These are phyloP conservation scores for Xylariaceae sp. DNA, from an alignment of 2,329 filamentous ascomycete species.

Conservation along the genomic window DNA sequence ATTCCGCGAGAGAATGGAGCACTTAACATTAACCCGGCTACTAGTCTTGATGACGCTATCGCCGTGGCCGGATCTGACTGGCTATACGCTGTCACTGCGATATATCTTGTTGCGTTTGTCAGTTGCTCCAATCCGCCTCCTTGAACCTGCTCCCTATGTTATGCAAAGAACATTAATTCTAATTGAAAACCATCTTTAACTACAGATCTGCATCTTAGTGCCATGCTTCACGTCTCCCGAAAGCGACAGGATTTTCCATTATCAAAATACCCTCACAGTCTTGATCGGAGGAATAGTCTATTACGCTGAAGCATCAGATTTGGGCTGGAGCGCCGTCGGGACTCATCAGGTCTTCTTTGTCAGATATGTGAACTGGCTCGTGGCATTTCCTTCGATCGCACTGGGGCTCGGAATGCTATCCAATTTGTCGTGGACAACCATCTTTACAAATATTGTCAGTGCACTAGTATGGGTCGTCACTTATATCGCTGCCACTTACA, in stretches of 20 bases:
- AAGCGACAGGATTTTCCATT: constrained; percentile 50
- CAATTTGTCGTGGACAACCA: constrained; percentile 49
- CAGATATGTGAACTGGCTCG: constrained; percentile 47
- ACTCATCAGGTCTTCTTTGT: constrained; percentile 47
- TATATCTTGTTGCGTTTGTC: constrained; percentile 39
- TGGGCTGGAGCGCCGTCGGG: constrained; percentile 36
- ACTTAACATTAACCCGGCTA: constrained; percentile 41
- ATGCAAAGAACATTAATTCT: not conserved
- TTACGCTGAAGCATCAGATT: constrained; percentile 46
- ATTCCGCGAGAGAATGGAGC: constrained; percentile 36
- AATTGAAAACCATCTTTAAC: not conserved
- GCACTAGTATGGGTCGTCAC: constrained; percentile 46
- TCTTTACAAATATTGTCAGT: constrained; percentile 43
- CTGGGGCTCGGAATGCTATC: constrained; percentile 44
- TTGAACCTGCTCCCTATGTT: not conserved
- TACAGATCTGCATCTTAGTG: constrained; percentile 31
- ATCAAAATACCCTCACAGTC: constrained; percentile 44
- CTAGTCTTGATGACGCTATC: constrained; percentile 32
- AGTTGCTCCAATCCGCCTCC: not conserved
- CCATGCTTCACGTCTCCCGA: constrained; percentile 38
- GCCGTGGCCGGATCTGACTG: constrained; percentile 46
- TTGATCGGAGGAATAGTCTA: constrained; percentile 46
- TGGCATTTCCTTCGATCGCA: constrained; percentile 41
- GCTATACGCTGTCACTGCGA: constrained; percentile 47
- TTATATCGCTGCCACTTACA: constrained; percentile 45